Evolutionary conservation across 352 stramenopile species (phyloP).

Genomic region (Globisporangium ultimum): DNA sequence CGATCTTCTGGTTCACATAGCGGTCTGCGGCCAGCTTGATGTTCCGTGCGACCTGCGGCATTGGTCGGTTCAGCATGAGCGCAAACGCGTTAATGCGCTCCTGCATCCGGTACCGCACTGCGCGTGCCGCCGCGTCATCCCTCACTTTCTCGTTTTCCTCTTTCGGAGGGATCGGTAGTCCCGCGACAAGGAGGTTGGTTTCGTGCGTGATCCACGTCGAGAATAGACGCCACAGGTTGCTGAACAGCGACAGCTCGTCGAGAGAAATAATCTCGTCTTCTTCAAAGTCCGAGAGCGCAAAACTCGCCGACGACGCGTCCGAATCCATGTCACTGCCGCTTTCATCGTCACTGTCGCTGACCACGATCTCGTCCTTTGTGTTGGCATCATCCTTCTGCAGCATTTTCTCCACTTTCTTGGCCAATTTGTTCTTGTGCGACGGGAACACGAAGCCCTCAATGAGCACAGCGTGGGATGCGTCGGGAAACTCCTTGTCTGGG

Average conservation of each 20-base stretch:
- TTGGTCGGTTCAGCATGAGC: slow-evolving; percentile 48
- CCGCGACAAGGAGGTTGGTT: slow-evolving; percentile 54
- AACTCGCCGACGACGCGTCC: slow-evolving; percentile 50
- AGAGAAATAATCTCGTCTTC: slow-evolving; percentile 68
- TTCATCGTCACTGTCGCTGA: slow-evolving; percentile 69
- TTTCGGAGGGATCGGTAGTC: slow-evolving; percentile 18
- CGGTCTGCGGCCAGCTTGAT: slow-evolving; percentile 50
- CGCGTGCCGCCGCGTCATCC: slow-evolving; percentile 38
- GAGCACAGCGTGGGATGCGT: slow-evolving; percentile 50
- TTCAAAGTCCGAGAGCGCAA: slow-evolving; percentile 63
- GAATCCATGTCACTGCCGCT: slow-evolving; percentile 29
- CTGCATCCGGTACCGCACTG: slow-evolving; percentile 44
- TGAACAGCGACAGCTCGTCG: slow-evolving; percentile 64
- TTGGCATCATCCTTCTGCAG: slow-evolving; percentile 29
- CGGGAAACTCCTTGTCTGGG: slow-evolving; percentile 50
- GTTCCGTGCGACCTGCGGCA: slow-evolving; percentile 50
- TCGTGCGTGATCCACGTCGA: slow-evolving; percentile 71
- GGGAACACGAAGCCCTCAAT: slow-evolving; percentile 87
- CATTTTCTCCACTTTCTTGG: slow-evolving; percentile 66
- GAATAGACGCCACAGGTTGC: slow-evolving; percentile 70
- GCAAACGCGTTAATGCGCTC: slow-evolving; percentile 70
- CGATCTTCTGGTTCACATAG: slow-evolving; percentile 51
- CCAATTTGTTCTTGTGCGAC: slow-evolving; percentile 68
- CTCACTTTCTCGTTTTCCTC: slow-evolving; percentile 8
- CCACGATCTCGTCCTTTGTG: slow-evolving; percentile 48